These are phyloP conservation scores for Triticum timopheevii DNA, from an alignment of 176 grass and related monocot genomes.

Conservation along the genomic window DNA sequence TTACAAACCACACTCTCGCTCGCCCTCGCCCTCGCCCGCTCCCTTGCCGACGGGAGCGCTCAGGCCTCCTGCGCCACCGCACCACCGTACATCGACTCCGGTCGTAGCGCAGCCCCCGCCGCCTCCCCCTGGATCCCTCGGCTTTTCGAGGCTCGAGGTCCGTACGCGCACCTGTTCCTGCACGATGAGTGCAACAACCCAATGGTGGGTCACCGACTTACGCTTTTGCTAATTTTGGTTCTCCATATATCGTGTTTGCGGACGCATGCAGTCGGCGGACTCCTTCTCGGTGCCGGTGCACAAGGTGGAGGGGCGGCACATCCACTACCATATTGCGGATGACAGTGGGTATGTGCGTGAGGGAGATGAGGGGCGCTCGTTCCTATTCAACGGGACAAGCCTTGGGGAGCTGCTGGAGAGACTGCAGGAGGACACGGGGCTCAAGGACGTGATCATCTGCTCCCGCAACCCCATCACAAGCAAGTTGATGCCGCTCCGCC, in stretches of 20 bases:
- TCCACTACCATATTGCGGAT: constrained; percentile 64
- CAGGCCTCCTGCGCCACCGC: background rate
- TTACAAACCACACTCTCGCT: constrained; percentile 1
- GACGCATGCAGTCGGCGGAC: constrained; percentile 39
- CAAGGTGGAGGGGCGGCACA: constrained; percentile 63
- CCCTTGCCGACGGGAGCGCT: constrained; percentile 25
- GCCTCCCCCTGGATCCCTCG: constrained; percentile 20
- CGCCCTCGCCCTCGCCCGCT: constrained; percentile 6
- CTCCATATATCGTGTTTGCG: background rate
- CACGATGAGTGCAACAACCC: background rate
- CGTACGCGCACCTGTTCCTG: background rate
- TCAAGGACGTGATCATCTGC: constrained; percentile 59
- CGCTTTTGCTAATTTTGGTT: background rate
- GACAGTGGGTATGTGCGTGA: constrained; percentile 39
- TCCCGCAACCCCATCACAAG: constrained; percentile 48
- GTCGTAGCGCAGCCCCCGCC: constrained; percentile 27
- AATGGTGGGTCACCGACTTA: background rate
- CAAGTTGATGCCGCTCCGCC: constrained; percentile 59
- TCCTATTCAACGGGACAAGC: constrained; percentile 67
- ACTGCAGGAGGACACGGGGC: constrained; percentile 51
- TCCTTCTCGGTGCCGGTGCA: constrained; percentile 47
- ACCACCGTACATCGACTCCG: background rate
- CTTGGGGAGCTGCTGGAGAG: constrained; percentile 60
- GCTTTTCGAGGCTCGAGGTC: constrained; percentile 49
- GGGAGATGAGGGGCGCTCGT: constrained; percentile 13